Base-by-base conservation (phyloP, 75 land plant species). In the Selaginella tamariscina region DNA sequence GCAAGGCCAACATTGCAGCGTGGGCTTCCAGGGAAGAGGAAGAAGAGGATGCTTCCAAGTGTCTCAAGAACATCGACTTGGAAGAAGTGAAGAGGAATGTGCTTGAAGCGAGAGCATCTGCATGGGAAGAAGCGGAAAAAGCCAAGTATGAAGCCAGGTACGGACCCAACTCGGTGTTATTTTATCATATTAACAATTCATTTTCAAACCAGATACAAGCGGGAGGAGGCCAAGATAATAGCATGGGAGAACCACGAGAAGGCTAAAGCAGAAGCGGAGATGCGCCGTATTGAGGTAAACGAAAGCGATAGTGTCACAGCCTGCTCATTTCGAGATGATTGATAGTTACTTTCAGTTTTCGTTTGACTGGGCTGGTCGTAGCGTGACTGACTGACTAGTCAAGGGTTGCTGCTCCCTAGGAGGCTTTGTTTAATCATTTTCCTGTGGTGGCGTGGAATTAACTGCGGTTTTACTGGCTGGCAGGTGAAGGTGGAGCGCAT, bases 241-340 rank as follows among this genome's bases (percentile, higher is more conserved):
- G 97, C 97, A 1, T 91, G 97, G 97, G 92, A 91, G 68, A 91
- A 88, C 56, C 77, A 88, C 73, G 94, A 88, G 73, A 91, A 88
- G 68, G 92, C 97, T 65, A 91, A 91, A 74, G 97, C 92, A 60
- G 97, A 91, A 78, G 92, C 97, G 9, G 89, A 78, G 32, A 82
- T 91, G 65, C 49, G 83, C 32, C 85, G 83, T 69, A 80, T 91
- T 31, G 97, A 91, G 93, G 97, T 91, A 27, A 8, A 15, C 0
- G 30, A 31, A 30, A 91, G 97, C 94, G 88, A 78, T 18, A 32
- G 49, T 5, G 49, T 5, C 5, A 39, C 5, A 5, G 49, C 49
- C 15, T 39, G 15, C 49, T 39, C 15, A 15, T 39, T 39, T 39
- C 49, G 15, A 39, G 49, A 15, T 15, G 49, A 39, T 39, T n/a